These are phyloP conservation scores for Stylonectria norvegica DNA, from an alignment of 2,329 filamentous ascomycete genomes.

Conservation along the genomic window DNA sequence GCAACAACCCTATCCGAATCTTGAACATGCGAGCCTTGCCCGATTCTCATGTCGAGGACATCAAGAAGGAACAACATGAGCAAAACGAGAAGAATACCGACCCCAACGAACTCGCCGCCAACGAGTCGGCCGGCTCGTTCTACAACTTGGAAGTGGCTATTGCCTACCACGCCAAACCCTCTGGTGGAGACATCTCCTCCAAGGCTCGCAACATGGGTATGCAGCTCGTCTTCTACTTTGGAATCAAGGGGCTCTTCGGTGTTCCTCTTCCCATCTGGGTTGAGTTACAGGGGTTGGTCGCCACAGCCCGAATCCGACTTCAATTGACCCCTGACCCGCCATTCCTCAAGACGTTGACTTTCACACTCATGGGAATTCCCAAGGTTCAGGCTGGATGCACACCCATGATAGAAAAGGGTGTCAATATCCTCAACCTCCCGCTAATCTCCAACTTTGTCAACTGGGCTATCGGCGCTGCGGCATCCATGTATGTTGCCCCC, in stretches of 20 bases:
- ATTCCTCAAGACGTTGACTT: slow-evolving; percentile 86
- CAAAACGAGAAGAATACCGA: slow-evolving; percentile 80
- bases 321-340: slow-evolving; percentile 88
- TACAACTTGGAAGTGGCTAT: slow-evolving; percentile 91
- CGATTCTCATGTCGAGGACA: slow-evolving; percentile 73
- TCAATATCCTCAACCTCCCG: slow-evolving; percentile 88
- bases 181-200: slow-evolving; percentile 64
- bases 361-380: slow-evolving; percentile 91
- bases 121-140: slow-evolving; percentile 86
- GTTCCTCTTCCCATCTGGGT: slow-evolving; percentile 85
- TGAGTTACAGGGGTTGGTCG: slow-evolving; percentile 85
- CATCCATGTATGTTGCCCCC: slow-evolving; percentile 88
- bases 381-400: slow-evolving; percentile 87
- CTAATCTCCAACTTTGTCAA: slow-evolving; percentile 96
- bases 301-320: slow-evolving; percentile 77
- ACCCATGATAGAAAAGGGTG: slow-evolving; percentile 85
- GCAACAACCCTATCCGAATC: slow-evolving; percentile 83
- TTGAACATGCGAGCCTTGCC: slow-evolving; percentile 79
- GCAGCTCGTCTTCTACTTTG: slow-evolving; percentile 91
- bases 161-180: slow-evolving; percentile 84
- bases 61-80: slow-evolving; percentile 77
- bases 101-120: slow-evolving; percentile 79
- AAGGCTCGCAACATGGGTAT: slow-evolving; percentile 96
- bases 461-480: slow-evolving; percentile 83
- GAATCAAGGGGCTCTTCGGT: slow-evolving; percentile 83